Evolutionary conservation across 345 rosid species (phyloP).

Genomic region (Anacardium occidentale): DNA sequence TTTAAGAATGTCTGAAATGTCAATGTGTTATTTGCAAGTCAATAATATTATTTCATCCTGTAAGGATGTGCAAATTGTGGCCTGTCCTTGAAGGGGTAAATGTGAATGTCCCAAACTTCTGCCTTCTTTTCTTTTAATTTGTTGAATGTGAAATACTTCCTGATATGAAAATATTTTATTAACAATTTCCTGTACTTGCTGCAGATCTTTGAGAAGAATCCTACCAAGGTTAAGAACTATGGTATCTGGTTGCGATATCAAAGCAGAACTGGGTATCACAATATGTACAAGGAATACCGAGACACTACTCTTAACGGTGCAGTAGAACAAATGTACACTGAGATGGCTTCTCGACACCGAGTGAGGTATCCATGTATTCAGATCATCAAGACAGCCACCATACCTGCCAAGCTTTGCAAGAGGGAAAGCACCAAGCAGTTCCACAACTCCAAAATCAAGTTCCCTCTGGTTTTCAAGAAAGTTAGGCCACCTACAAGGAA

Average conservation of each 20-base stretch:
- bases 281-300: constrained; percentile 38
- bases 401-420: constrained; percentile 36
- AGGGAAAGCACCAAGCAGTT: constrained; percentile 41
- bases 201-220: constrained; percentile 37
- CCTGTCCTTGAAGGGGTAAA: too few relatives aligned
- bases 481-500: constrained; percentile 35
- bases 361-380: constrained; percentile 41
- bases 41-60: neutral
- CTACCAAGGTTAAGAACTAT: constrained; percentile 36
- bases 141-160: neutral
- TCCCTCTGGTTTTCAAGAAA: constrained; percentile 33
- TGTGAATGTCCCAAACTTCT: neutral
- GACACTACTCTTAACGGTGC: constrained; percentile 37
- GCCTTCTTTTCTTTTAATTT: neutral
- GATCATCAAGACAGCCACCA: constrained; percentile 34
- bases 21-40: neutral
- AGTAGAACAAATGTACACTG: constrained; percentile 39
- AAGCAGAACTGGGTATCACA: constrained; percentile 36
- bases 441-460: constrained; percentile 35
- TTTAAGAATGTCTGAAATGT: neutral
- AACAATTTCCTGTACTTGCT: neutral
- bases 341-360: constrained; percentile 42
- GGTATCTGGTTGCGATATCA: constrained; percentile 41
- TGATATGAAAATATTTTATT: neutral
- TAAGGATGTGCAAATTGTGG: neutral